These are phyloP conservation scores for Suhomyces wounanorum DNA, from an alignment of 1,139 yeast genomes.

Conservation along the genomic window DNA sequence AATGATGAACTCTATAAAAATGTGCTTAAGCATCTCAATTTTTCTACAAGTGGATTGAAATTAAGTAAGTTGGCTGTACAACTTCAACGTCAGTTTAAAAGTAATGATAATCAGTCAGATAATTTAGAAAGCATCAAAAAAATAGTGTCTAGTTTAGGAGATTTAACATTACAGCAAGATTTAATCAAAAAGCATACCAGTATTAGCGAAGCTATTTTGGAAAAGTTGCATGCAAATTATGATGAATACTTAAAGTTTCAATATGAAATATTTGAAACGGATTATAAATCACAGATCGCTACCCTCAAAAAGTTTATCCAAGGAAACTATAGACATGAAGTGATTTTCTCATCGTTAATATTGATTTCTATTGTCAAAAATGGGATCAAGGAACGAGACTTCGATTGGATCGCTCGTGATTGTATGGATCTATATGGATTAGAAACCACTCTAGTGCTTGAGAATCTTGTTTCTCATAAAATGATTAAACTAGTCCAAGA, in stretches of 20 bases:
- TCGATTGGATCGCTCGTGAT: conserved; percentile 49
- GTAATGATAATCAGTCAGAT: conserved; percentile 47
- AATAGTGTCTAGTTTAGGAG: conserved; percentile 71
- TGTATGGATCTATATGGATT: conserved; percentile 63
- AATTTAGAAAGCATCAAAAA: conserved; percentile 68
- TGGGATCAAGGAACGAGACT: conserved; percentile 66
- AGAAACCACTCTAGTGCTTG: conserved; percentile 37
- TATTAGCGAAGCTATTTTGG: conserved; percentile 69
- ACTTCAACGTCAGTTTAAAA: conserved; percentile 69
- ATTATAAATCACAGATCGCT: conserved; percentile 53
- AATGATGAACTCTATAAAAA: conserved; percentile 23
- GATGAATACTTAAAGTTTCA: conserved; percentile 66
- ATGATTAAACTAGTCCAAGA: conserved; percentile 28
- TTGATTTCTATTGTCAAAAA: conserved; percentile 60
- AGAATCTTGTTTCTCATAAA: conserved; percentile 28
- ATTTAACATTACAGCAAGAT: conserved; percentile 67
- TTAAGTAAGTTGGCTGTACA: conserved; percentile 71
- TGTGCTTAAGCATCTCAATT: conserved; percentile 65
- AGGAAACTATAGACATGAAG: conserved; percentile 27
- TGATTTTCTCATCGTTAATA: conserved; percentile 52
- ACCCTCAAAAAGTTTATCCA: conserved; percentile 51
- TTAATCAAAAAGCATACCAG: conserved; percentile 73
- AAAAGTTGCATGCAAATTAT: conserved; percentile 51
- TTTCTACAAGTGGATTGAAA: conserved; percentile 75
- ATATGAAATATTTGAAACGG: conserved; percentile 67